A percentile compares a stretch with the other conserved stretches of the same genome.
Evolutionary conservation across 495 filamentous ascomycete species (phyloP).

Genomic region (Penicillium waksmanii): DNA sequence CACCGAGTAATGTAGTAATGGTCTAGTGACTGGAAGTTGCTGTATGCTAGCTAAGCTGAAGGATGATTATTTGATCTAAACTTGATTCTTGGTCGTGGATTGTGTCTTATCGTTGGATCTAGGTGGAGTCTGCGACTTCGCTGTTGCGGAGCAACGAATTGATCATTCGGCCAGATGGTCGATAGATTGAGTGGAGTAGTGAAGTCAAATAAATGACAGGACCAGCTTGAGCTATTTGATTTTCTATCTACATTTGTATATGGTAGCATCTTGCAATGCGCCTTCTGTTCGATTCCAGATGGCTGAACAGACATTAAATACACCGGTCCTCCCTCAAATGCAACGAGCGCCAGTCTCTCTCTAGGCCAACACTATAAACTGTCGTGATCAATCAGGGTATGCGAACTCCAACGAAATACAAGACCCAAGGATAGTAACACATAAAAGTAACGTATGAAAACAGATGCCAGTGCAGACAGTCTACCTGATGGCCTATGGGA

Average conservation of each 20-base stretch:
- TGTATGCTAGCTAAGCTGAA: too few species aligned
- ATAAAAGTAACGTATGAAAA: constrained; percentile 2
- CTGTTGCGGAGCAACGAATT: constrained; percentile 14
- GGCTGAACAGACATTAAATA: constrained; percentile 10
- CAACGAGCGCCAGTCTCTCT: constrained; percentile 18
- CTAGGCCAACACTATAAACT: constrained; percentile 18
- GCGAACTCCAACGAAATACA: constrained; percentile 15
- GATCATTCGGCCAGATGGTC: constrained; percentile 5
- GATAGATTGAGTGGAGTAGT: not conserved
- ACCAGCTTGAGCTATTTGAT: too few species aligned
- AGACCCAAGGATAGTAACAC: not conserved
- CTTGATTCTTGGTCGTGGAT: not conserved
- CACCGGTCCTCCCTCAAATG: constrained; percentile 10
- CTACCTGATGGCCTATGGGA: constrained; percentile 8
- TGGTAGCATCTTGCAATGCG: not conserved
- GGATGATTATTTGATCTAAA: too few species aligned
- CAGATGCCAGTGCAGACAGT: constrained; percentile 16
- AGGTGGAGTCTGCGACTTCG: constrained; percentile 10
- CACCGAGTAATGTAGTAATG: not conserved
- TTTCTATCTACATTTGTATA: constrained; percentile 3
- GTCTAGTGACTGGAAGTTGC: not conserved
- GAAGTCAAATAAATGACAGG: not conserved
- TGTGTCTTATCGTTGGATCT: constrained; percentile 7
- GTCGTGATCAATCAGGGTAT: constrained; percentile 23
- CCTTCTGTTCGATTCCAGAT: constrained; percentile 1